Evolutionary conservation across 139 green algal genomes (phyloP), one percentile per base, ranked within the genome.

Genomic region (Pseudopediastrum boryanum): DNA sequence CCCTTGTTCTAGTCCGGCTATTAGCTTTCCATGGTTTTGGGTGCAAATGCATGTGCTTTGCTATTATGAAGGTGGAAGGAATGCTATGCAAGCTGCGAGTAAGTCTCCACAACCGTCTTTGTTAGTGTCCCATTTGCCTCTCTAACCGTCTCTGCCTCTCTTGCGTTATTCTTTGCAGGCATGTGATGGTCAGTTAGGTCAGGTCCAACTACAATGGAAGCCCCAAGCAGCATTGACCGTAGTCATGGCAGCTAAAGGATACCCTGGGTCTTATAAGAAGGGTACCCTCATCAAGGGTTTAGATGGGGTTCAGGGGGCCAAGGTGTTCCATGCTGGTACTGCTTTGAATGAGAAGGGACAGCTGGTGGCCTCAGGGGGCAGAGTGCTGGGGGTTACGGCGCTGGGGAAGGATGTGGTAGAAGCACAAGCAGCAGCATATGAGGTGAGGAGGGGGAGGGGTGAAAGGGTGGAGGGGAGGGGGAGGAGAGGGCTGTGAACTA

Each of bases 271-370:
- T 9, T 99, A 98, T 77, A 61, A 87, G 33, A 97, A 97, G 81
- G 95, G 93, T 16, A 89, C 84, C 12, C 4, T 78, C 38, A 99
- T 99, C 73, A 39, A 54, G 1, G 85, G 85, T 9, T 64, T 97
- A 19, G 90, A 95, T 0, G 39, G 25, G 0, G 88, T 93, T 1
- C 84, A 76, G 1, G 69, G 61, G 0, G 93, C 93, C 13, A 97
- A 97, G 89, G 89, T 97, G 25, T 97, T 98, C 79, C 94, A 98
- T 75, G 92, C 93, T 6, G 93, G 94, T 58, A 98, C 94, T 0
- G 43, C 75, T 2, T 63, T 79, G 23, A 69, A 31, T 25, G 46
- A 7, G 2, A 23, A 3, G 4, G 75, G 75, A 25, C 38, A 81
- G 54, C 50, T 95, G n/a, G 78, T 94, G 2, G 84, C 87, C 1